Base-by-base conservation (phyloP, 2,329 filamentous ascomycete genomes). In the Fusarium concolor region DNA sequence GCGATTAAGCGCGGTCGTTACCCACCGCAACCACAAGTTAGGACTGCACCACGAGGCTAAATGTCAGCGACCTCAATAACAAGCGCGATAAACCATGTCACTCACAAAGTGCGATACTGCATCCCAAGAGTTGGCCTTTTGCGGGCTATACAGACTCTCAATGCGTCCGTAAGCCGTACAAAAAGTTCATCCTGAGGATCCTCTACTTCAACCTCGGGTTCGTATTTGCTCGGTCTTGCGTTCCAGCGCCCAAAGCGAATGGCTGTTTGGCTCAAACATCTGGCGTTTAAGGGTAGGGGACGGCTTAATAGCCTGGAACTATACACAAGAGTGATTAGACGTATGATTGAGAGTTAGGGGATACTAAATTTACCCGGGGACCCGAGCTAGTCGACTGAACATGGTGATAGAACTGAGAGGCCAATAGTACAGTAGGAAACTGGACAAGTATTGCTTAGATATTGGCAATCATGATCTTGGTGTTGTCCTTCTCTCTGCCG, bases 21-120 rank as follows among this genome's bases (percentile, higher is more conserved):
- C 71, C 53, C 66, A 76, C 75, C 75, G 71, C 31, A 76, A 63
- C 75, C 75, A 76, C 28, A 76, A 22, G 41, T 73, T 73, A 10
- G 73, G 71, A 39, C 74, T 76, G 29, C 29, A 64, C 22, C 41
- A 49, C 42, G n/a, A 55, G 42, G 28, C 33, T 51, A 37, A 42
- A 37, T n/a, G 59, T 67, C 50, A 69, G 65, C 59, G 41, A 54
- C 26, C 35, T 29, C 29, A 51, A 28, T 33, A 20, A 37, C 18
- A 59, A 53, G 68, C 52, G 54, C 35, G 54, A 29, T 42, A 17
- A 24, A 46, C 17, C 35, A 41, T 41, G 18, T 33, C 33, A 66
- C 72, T 72, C 49, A 74, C 72, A 74, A 66, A 29, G 39, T 63
- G 18, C 64, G 62, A 42, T 66, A 56, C 37, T 53, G 9, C 26